Base-by-base conservation (phyloP, 768 basidiomycete genomes). In the Phlebiopsis flavidoalba region DNA sequence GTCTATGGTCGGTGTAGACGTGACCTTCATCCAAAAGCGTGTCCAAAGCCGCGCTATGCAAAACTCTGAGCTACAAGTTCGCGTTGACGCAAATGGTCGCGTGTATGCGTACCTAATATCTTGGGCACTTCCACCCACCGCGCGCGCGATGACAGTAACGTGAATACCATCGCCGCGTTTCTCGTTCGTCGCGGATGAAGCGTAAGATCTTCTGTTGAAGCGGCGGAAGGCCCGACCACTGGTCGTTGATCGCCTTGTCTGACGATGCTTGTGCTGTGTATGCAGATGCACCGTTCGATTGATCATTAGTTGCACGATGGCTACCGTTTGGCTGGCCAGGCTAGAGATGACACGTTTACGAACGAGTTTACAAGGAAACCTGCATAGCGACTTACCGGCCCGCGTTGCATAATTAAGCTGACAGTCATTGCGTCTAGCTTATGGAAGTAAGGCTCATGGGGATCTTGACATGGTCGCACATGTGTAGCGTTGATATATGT, bases 371-470 rank as follows among this genome's bases (percentile, higher is more conserved):
- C 50, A 58, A 15, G 61, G 43, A 21, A 6, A 8, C 36, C n/a
- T 43, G 26, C 8, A 46, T 19, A 37, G 6, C 45, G 11, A 72
- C 83, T 67, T 70, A 89, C 87, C 52, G 83, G 77, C 43, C 91
- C 91, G 35, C 84, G 79, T 66, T 89, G 84, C 60, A 87, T 73
- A 52, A 80, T 80, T 63, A 93, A 73, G 57, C 81, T 86, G 12
- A 89, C 84, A 22, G 81, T 80, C 65, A 95, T 84, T 12, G 83
- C 79, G 66, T 98, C 93, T 57, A 91, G 70, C 43, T 86, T 73
- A 71, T 98, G 95, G 72, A 89, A 95, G 70, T 85, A 87, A 22
- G 90, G 73, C 72, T 98, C 95, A 69, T 89, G 83, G 10, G 79
- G 74, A 65, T 95, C 89, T 31, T 77, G 81, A 48, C 88, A 75